These are phyloP conservation scores for Aspergillus sp. DNA, from an alignment of 2,329 filamentous ascomycete genomes.

Conservation along the genomic window DNA sequence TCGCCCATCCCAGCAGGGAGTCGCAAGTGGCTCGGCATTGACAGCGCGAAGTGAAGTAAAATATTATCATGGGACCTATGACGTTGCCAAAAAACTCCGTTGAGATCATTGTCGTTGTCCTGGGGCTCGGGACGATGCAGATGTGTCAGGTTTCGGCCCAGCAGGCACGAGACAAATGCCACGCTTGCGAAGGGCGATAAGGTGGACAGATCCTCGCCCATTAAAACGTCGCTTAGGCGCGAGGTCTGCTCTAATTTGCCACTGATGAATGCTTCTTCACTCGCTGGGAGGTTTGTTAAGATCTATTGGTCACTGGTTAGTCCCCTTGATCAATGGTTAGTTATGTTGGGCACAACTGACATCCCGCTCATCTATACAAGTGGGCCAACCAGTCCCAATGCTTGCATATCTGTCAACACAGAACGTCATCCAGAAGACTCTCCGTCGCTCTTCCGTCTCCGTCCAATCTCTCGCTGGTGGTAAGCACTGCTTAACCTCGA, in stretches of 20 bases:
- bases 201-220: constrained; percentile 68
- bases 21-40: constrained; percentile 76
- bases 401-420: constrained; percentile 89
- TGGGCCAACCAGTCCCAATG: constrained; percentile 96
- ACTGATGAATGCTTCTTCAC: constrained; percentile 81
- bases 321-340: not conserved
- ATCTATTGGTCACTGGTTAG: constrained; percentile 52
- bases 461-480: constrained; percentile 89
- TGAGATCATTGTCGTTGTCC: constrained; percentile 81
- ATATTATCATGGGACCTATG: constrained; percentile 89
- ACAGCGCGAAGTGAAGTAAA: constrained; percentile 80
- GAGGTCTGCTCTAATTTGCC: constrained; percentile 72
- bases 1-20: constrained; percentile 73
- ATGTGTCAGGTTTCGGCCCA: constrained; percentile 87
- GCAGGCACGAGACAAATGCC: constrained; percentile 81
- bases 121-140: constrained; percentile 81
- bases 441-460: constrained; percentile 82
- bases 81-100: constrained; percentile 93
- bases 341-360: constrained; percentile 39
- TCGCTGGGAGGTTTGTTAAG: constrained; percentile 77
- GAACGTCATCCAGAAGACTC: constrained; percentile 95
- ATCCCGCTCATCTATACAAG: constrained; percentile 88
- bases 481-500: constrained; percentile 92
- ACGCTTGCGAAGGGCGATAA: constrained; percentile 79
- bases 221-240: constrained; percentile 57